These are phyloP conservation scores for Aspergillus funiculosus DNA, from an alignment of 495 filamentous ascomycete genomes.

Conservation along the genomic window DNA sequence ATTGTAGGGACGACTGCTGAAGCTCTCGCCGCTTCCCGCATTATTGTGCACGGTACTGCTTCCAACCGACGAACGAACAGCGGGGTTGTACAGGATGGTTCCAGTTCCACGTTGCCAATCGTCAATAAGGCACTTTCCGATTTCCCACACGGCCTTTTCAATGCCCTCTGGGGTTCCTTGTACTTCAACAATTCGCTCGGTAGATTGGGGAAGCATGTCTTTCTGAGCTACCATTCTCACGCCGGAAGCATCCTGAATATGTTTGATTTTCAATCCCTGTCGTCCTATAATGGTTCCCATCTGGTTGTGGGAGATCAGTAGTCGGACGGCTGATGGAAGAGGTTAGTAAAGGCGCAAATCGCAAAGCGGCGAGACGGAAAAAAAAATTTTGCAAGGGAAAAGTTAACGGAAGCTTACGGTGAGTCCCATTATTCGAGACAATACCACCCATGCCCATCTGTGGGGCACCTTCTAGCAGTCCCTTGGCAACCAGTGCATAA, in stretches of 20 bases:
- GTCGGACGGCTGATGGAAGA: conserved; percentile 74
- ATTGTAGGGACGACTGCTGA: conserved; percentile 69
- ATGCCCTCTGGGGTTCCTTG: conserved; percentile 90
- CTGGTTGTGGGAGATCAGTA: conserved; percentile 98
- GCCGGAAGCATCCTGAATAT: conserved; percentile 94
- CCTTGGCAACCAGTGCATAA: conserved; percentile 87
- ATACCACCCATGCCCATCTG: conserved; percentile 91
- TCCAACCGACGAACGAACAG: conserved; percentile 70
- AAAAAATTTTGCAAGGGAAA: neutral
- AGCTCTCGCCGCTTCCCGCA: conserved; percentile 42
- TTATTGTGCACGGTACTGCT: conserved; percentile 23
- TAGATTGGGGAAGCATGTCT: conserved; percentile 98
- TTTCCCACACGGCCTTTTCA: conserved; percentile 95
- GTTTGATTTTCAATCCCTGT: conserved; percentile 96
- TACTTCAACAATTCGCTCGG: conserved; percentile 96
- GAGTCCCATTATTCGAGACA: conserved; percentile 76
- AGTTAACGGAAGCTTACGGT: conserved; percentile 61
- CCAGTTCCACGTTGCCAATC: conserved; percentile 95
- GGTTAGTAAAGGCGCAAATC: conserved; percentile 25
- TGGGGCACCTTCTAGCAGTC: conserved; percentile 86
- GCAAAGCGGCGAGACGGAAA: neutral
- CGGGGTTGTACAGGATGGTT: conserved; percentile 94
- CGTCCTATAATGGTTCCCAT: conserved; percentile 99
- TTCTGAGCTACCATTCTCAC: conserved; percentile 99
- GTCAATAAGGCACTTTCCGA: conserved; percentile 96